A percentile compares a stretch with the other conserved stretches of the same genome.
Evolutionary conservation across 495 filamentous ascomycete species (phyloP).

Genomic region (Neurospora sp.): DNA sequence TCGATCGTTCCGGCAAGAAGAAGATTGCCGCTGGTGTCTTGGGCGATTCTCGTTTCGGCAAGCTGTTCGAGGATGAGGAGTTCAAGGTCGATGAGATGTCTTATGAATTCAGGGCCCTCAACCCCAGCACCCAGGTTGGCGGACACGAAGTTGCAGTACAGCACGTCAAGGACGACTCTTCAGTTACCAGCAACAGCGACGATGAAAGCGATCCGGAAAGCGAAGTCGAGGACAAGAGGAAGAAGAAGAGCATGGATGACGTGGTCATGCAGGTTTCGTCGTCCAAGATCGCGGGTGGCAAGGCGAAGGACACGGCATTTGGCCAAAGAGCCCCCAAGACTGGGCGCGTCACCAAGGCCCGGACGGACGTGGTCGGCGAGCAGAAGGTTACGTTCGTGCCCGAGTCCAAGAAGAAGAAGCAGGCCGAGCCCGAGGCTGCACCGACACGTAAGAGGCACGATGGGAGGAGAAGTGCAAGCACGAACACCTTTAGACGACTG

Average conservation of each 20-base stretch:
- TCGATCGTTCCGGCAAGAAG: constrained; percentile 71
- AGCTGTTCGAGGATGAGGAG: constrained; percentile 84
- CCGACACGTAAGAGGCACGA: constrained; percentile 32
- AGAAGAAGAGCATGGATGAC: constrained; percentile 23
- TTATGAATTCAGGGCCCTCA: constrained; percentile 74
- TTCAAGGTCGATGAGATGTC: constrained; percentile 89
- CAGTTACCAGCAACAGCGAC: constrained; percentile 8
- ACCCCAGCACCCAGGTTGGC: constrained; percentile 59
- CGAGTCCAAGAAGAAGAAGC: constrained; percentile 42
- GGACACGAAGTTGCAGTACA: constrained; percentile 11
- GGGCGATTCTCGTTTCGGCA: constrained; percentile 73
- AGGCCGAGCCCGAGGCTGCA: constrained; percentile 24
- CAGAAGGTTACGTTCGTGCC: constrained; percentile 78
- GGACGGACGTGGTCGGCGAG: constrained; percentile 62
- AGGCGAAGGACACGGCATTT: constrained; percentile 52
- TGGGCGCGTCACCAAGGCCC: constrained; percentile 34
- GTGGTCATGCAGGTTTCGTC: constrained; percentile 62
- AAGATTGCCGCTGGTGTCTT: constrained; percentile 58
- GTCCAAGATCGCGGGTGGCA: constrained; percentile 47
- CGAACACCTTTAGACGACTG: constrained; percentile 57
- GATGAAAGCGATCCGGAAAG: constrained; percentile 30
- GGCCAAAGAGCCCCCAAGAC: constrained; percentile 51
- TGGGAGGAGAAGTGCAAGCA: constrained; percentile 60
- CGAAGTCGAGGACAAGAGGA: constrained; percentile 31
- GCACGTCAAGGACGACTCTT: constrained; percentile 10